A percentile compares a stretch with the other conserved stretches of the same genome.
phyloP scores from a whole-genome alignment of 1,284 basidiomycete species.

The Polyporus tsugae region DNA sequence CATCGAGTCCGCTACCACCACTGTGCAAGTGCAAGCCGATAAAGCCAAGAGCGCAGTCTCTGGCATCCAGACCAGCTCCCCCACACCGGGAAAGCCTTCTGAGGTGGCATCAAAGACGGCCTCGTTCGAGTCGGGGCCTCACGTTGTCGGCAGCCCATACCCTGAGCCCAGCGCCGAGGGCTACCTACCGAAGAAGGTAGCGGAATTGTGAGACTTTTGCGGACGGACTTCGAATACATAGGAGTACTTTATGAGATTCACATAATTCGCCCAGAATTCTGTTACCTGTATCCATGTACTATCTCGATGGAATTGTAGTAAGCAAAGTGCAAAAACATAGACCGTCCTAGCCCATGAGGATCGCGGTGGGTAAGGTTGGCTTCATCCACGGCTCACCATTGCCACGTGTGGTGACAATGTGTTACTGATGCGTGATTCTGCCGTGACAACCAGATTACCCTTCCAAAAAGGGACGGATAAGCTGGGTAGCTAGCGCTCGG shows the following conservation, averaged over 20 bases:
- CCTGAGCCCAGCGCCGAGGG: slow-evolving; percentile 37
- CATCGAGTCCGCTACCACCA: slow-evolving; percentile 48
- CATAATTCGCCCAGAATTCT: too few relatives aligned
- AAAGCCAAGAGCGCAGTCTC: slow-evolving; percentile 37
- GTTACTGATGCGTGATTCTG: background rate
- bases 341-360: too few relatives aligned
- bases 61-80: slow-evolving; percentile 21
- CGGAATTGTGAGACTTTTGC: slow-evolving; percentile 26
- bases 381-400: background rate
- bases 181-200: slow-evolving; percentile 35
- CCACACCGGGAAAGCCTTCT: slow-evolving; percentile 36
- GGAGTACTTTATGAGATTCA: background rate
- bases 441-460: background rate
- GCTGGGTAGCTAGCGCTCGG: background rate
- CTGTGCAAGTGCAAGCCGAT: slow-evolving; percentile 44
- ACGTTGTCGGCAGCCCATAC: slow-evolving; percentile 48
- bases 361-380: background rate
- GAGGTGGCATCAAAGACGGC: slow-evolving; percentile 50
- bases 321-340: too few relatives aligned
- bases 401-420: background rate
- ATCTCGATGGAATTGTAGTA: too few relatives aligned
- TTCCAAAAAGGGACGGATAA: background rate
- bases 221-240: background rate
- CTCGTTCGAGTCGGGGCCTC: slow-evolving; percentile 52
- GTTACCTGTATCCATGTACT: too few relatives aligned